These are phyloP conservation scores for Aspergillus brunneoviolaceus DNA, from an alignment of 2,329 filamentous ascomycete genomes.

Conservation along the genomic window DNA sequence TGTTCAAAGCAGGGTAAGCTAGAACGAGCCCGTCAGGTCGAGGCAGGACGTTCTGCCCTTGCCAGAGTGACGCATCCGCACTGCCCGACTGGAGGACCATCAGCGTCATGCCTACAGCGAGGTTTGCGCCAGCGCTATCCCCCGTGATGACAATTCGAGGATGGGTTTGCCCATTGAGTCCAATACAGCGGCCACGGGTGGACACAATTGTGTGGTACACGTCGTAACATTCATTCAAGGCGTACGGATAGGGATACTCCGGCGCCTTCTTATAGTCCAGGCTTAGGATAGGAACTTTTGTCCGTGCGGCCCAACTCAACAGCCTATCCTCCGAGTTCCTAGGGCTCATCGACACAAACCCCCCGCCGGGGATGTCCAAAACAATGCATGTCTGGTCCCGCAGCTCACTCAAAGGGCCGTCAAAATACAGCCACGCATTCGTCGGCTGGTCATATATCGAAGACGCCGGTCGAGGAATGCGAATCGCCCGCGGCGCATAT, in stretches of 20 bases:
- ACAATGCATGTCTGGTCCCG: slow-evolving; percentile 75
- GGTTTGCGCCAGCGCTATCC: slow-evolving; percentile 79
- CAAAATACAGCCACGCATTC: slow-evolving; percentile 88
- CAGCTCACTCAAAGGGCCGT: slow-evolving; percentile 77
- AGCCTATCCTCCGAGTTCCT: slow-evolving; percentile 91
- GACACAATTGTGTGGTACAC: slow-evolving; percentile 73
- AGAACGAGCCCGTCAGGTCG: slow-evolving; percentile 77
- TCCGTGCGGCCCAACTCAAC: slow-evolving; percentile 85
- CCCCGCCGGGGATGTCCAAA: slow-evolving; percentile 87
- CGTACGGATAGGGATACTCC: slow-evolving; percentile 81
- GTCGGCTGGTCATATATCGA: slow-evolving; percentile 84
- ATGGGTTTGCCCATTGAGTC: slow-evolving; percentile 63
- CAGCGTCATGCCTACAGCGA: slow-evolving; percentile 75
- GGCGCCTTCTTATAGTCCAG: slow-evolving; percentile 88
- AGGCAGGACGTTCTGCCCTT: slow-evolving; percentile 62
- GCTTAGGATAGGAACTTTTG: slow-evolving; percentile 83
- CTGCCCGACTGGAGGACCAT: slow-evolving; percentile 82
- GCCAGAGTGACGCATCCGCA: slow-evolving; percentile 56
- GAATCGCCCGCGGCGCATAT: slow-evolving; percentile 77
- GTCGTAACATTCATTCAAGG: slow-evolving; percentile 83
- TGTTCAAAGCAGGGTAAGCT: slow-evolving; percentile 86
- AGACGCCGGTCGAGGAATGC: slow-evolving; percentile 75
- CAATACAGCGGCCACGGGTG: slow-evolving; percentile 72
- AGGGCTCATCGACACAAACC: slow-evolving; percentile 97
- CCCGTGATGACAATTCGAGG: slow-evolving; percentile 73